Conservation (phyloP, 768 basidiomycete genomes). For the Tricholomella constricta region DNA sequence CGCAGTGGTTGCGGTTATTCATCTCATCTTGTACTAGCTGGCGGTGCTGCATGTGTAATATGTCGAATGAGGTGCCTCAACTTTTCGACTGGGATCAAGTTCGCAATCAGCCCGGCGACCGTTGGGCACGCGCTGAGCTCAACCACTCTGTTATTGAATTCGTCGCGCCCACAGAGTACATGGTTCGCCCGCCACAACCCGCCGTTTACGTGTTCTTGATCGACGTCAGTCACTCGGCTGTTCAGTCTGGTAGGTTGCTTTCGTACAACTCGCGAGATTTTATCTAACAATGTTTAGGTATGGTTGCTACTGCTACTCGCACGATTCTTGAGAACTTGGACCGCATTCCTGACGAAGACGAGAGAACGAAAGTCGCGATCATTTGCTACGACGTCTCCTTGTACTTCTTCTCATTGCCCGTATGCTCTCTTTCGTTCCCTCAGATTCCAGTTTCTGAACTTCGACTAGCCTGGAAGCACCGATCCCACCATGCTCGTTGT, state of each 20-base stretch:
- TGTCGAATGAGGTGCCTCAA: slow-evolving; percentile 98
- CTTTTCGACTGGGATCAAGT: slow-evolving; percentile 98
- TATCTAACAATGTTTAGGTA: slow-evolving; percentile 51
- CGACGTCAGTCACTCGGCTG: slow-evolving; percentile 90
- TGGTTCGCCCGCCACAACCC: slow-evolving; percentile 98
- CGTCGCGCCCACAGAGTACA: slow-evolving; percentile 98
- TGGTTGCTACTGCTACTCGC: slow-evolving; percentile 97
- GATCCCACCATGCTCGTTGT: slow-evolving; percentile 97
- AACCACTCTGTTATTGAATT: slow-evolving; percentile 95
- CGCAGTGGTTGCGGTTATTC: neutral
- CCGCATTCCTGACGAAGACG: slow-evolving; percentile 92
- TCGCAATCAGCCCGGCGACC: slow-evolving; percentile 90
- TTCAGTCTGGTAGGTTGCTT: slow-evolving; percentile 71
- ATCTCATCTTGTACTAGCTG: slow-evolving; percentile 52
- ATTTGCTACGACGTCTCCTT: slow-evolving; percentile 90
- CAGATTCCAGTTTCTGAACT: neutral
- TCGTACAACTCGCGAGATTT: neutral
- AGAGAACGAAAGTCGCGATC: slow-evolving; percentile 88
- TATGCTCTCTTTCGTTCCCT: slow-evolving; percentile 37
- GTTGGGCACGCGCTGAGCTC: slow-evolving; percentile 92
- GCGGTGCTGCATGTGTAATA: slow-evolving; percentile 99
- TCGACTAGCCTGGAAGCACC: slow-evolving; percentile 56
- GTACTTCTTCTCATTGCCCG: slow-evolving; percentile 96
- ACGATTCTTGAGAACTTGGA: slow-evolving; percentile 96
- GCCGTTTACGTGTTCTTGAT: slow-evolving; percentile 97